phyloP scores from a whole-genome alignment of 257 asterid genomes.

The Primulina tabacum region DNA sequence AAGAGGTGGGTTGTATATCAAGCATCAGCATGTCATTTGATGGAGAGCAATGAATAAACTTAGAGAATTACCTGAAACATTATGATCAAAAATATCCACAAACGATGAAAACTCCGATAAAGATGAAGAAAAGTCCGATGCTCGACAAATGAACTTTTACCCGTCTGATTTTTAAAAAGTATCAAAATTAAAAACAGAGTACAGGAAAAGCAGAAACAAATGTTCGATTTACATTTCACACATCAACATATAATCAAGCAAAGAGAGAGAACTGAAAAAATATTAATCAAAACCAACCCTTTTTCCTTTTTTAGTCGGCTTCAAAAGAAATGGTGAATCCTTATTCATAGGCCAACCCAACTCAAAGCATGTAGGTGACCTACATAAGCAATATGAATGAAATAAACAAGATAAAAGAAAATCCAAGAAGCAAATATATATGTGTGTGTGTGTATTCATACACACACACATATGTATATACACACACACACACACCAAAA shows the following conservation, averaged over 20 bases:
- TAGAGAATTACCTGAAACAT: conserved; percentile 83
- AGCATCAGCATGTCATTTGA: conserved; percentile 15
- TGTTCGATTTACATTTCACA: background rate
- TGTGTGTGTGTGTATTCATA: too few relatives aligned
- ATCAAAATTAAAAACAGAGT: conserved; percentile 3
- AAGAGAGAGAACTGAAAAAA: conserved; percentile 8
- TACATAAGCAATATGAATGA: conserved; percentile 29
- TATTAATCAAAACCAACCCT: conserved; percentile 57
- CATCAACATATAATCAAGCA: background rate
- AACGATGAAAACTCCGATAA: conserved; percentile 93
- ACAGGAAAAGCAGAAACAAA: background rate
- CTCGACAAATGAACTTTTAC: conserved; percentile 93
- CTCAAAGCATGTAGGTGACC: conserved; percentile 94
- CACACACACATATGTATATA: too few relatives aligned
- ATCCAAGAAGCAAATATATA: conserved; percentile 14
- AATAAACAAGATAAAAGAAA: background rate
- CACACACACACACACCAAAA: conserved; percentile 54
- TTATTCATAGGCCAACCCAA: conserved; percentile 79
- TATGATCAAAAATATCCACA: conserved; percentile 85
- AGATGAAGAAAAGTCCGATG: conserved; percentile 94
- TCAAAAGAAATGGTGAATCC: conserved; percentile 60
- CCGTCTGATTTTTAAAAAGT: conserved; percentile 48
- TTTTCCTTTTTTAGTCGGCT: conserved; percentile 57
- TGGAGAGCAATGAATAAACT: conserved; percentile 10
- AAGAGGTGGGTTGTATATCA: conserved; percentile 15